Percentiles rank a stretch among this genome's conserved stretches.
These are phyloP conservation scores for Lodderomyces oxycetoniae DNA, from an alignment of 1,139 yeast genomes.

Conservation along the genomic window DNA sequence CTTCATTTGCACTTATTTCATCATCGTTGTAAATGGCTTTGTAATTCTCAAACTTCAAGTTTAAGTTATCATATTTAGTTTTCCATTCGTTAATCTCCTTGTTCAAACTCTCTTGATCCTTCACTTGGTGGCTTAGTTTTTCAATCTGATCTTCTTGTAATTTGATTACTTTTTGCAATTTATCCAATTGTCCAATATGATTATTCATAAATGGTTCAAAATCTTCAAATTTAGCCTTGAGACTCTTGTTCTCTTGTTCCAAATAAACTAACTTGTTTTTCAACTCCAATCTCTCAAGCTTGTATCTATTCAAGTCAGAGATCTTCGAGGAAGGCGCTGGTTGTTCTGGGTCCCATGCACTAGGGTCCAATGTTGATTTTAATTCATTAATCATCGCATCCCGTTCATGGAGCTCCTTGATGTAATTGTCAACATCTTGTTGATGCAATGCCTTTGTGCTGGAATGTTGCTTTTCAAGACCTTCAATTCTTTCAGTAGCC, in stretches of 20 bases:
- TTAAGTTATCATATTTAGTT: constrained; percentile 39
- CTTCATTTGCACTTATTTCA: constrained; percentile 28
- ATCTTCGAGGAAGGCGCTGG: constrained; percentile 20
- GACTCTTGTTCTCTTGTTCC: constrained; percentile 41
- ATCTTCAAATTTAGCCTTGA: constrained; percentile 38
- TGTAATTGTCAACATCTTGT: constrained; percentile 17
- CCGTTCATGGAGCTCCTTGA: constrained; percentile 29
- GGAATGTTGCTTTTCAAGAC: constrained; percentile 43
- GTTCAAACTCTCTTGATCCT: constrained; percentile 42
- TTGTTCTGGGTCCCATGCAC: constrained; percentile 24
- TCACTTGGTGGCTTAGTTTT: constrained; percentile 37
- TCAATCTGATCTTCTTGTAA: constrained; percentile 48
- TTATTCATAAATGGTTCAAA: constrained; percentile 54
- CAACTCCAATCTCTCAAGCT: constrained; percentile 41
- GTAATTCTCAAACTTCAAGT: constrained; percentile 42
- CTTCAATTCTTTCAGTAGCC: constrained; percentile 48
- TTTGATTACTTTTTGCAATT: constrained; percentile 51
- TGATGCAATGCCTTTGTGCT: constrained; percentile 20
- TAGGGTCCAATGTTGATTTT: constrained; percentile 32
- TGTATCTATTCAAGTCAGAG: constrained; percentile 36
- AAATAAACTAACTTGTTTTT: constrained; percentile 44
- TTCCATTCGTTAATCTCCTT: constrained; percentile 48
- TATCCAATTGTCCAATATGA: constrained; percentile 50
- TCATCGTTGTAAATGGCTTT: constrained; percentile 36
- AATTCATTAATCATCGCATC: constrained; percentile 35